phyloP scores from a whole-genome alignment of 805 yeast species.

The Ogataea nakhonphanomensis region DNA sequence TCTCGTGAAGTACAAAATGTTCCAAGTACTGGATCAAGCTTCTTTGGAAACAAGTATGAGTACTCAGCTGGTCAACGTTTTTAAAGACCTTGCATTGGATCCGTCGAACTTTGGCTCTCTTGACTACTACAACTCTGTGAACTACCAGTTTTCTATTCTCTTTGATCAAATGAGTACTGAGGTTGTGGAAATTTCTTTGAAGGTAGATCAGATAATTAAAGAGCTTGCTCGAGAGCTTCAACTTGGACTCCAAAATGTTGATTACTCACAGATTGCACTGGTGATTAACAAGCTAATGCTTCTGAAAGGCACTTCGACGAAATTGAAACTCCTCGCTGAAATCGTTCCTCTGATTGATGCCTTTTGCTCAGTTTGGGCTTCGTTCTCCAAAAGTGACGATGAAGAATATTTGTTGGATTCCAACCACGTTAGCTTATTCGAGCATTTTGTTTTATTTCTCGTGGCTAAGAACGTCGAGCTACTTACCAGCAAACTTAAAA shows the following conservation, averaged over 20 bases:
- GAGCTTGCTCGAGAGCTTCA: constrained; percentile 12
- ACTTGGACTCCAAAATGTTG: constrained; percentile 1
- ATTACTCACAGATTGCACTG: constrained; percentile 6
- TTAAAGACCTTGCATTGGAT: constrained; percentile 22
- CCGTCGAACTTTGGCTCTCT: constrained; percentile 6
- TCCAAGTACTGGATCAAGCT: constrained; percentile 19
- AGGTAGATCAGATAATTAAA: constrained; percentile 19
- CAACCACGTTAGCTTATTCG: constrained; percentile 5
- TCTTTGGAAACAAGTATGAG: constrained; percentile 9
- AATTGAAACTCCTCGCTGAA: constrained; percentile 4
- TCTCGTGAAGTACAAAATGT: constrained; percentile 15
- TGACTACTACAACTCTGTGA: constrained; percentile 22
- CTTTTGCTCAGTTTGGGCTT: constrained; percentile 8
- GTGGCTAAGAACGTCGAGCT: constrained; percentile 16
- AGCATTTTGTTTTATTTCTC: constrained; percentile 9
- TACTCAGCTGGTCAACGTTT: constrained; percentile 16
- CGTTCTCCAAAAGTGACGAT: neutral
- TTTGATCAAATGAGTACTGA: constrained; percentile 17
- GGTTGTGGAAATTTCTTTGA: constrained; percentile 16
- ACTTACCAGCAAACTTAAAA: constrained; percentile 10
- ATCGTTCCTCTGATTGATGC: constrained; percentile 6
- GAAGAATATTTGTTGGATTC: constrained; percentile 2
- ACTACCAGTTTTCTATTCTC: constrained; percentile 17
- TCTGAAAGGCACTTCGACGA: constrained; percentile 5
- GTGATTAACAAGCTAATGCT: constrained; percentile 12